Evolutionary conservation across 2,329 filamentous ascomycete genomes (phyloP), one percentile per base, ranked within the genome.

Genomic region (Colletotrichum sp.): DNA sequence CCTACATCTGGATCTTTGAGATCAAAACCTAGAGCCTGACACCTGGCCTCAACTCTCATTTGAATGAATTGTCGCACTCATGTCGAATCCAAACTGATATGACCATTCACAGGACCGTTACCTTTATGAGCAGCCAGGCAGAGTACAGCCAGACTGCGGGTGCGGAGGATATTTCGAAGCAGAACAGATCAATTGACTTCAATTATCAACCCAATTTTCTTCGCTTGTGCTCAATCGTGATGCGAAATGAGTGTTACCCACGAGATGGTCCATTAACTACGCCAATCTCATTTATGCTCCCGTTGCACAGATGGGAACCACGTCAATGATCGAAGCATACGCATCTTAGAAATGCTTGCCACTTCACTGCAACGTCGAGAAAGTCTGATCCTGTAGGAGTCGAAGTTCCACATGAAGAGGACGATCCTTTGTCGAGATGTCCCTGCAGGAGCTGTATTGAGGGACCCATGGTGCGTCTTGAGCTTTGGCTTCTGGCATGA

Each of bases 401-500:
- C 36, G 16, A 43, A 18, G 36, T 43, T 18, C 0, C 0, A 43
- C 16, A 18, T 43, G 5, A 43, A 18, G 38, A 48, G 38, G 0
- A n/a, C 5, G 18, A 48, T 0, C 3, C 9, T 48, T 6, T n/a
- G 38, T 4, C 38, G 18, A 48, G 18, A 4, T 48, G 18, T n/a
- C 0, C 9, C 18, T 48, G 38, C 38, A 48, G 38, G 2, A 4
- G 38, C 8, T n/a, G 18, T 28, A 28, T n/a, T n/a, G 8, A n/a
- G 3, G 8, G 0, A 48, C 1, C 18, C 18, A 48, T 13, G n/a
- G 10, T 52, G 6, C n/a, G 10, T 52, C n/a, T 13, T 0, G n/a
- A 21, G 10, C 43, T 52, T 13, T 13, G 43, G 10, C 43, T 13
- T 48, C 43, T 21, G 43, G 43, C 43, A 52, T 52, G 43, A 52